Conservation (phyloP, 2,329 filamentous ascomycete genomes). For the Lecanoromycetidae sp. region DNA sequence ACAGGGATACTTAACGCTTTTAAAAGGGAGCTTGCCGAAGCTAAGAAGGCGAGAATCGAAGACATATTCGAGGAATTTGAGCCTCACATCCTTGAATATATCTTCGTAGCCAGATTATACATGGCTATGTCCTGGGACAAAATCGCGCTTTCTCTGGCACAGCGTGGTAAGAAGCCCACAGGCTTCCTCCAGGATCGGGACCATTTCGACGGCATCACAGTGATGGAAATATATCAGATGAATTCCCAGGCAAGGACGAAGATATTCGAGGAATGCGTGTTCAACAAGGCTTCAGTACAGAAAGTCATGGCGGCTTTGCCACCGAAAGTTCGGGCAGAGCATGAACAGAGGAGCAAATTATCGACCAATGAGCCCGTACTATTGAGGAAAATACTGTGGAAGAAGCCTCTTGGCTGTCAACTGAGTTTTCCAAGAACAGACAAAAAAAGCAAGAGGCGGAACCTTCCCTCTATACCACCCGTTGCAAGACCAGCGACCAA, state of each 20-base stretch:
- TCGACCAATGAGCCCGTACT: no score
- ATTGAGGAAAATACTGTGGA: no score
- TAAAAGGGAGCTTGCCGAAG: neutral
- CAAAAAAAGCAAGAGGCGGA: no score
- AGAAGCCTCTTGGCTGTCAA: no score
- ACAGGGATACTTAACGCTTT: neutral
- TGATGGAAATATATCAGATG: neutral
- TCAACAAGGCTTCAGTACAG: no score
- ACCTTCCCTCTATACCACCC: no score
- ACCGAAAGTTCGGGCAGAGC: no score
- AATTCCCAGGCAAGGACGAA: neutral
- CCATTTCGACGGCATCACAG: neutral
- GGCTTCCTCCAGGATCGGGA: neutral
- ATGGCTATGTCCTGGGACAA: neutral
- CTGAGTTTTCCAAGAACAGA: no score
- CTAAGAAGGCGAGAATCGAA: neutral
- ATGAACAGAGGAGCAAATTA: no score
- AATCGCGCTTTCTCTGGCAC: neutral
- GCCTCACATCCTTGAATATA: neutral
- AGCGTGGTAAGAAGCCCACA: neutral
- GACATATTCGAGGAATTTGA: neutral
- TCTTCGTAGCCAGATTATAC: neutral
- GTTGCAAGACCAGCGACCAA: no score
- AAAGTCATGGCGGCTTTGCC: no score
- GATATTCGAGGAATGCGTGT: neutral